phyloP scores from a whole-genome alignment of 306 rosid species.

The Hippophae rhamnoides region DNA sequence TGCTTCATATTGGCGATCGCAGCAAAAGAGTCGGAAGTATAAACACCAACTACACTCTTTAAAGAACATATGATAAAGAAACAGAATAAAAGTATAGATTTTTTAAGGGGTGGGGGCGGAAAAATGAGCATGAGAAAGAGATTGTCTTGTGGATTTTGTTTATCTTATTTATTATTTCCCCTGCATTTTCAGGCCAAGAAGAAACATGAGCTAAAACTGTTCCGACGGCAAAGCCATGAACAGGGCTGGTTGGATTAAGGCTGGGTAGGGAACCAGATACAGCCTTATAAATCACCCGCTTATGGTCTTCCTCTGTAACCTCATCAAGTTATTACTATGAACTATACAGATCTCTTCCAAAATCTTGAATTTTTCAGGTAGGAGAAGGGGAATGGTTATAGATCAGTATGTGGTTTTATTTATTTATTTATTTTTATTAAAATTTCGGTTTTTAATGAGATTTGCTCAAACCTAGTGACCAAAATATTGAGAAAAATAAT shows the following conservation, averaged over 20 bases:
- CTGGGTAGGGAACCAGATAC: constrained; percentile 26
- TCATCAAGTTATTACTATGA: constrained; percentile 20
- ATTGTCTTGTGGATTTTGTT: constrained; percentile 13
- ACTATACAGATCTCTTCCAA: constrained; percentile 42
- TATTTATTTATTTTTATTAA: background rate
- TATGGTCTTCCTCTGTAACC: constrained; percentile 26
- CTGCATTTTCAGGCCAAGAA: constrained; percentile 77
- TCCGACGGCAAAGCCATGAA: constrained; percentile 23
- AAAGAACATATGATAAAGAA: constrained; percentile 75
- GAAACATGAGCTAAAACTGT: constrained; percentile 59
- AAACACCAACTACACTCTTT: constrained; percentile 83
- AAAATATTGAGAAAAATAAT: no score
- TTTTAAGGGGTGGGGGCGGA: constrained; percentile 1
- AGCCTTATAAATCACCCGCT: constrained; percentile 25
- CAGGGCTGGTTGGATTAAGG: constrained; percentile 15
- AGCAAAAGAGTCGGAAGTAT: constrained; percentile 99
- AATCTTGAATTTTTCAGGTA: constrained; percentile 17
- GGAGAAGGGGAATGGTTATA: constrained; percentile 22
- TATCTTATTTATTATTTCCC: constrained; percentile 26
- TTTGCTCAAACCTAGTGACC: background rate
- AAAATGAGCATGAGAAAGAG: constrained; percentile 10
- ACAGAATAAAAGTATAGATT: constrained; percentile 7
- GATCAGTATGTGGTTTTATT: constrained; percentile 14
- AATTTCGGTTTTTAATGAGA: background rate
- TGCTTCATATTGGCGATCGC: constrained; percentile 98